phyloP scores from a whole-genome alignment of 306 rosid genomes.

The Trichosanthes truncata region DNA sequence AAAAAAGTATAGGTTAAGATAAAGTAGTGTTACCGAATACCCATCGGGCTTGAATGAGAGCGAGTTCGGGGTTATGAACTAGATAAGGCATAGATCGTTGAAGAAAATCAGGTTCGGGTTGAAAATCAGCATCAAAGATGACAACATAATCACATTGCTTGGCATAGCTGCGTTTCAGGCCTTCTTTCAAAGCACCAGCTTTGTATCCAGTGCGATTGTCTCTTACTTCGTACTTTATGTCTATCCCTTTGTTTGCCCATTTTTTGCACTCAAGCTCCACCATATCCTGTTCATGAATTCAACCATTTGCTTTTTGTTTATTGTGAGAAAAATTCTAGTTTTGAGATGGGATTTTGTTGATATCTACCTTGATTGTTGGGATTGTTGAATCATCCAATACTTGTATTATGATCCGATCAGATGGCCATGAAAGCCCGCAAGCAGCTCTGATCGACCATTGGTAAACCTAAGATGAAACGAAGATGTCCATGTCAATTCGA shows the following conservation, averaged over 20 bases:
- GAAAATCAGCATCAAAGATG: conserved; percentile 87
- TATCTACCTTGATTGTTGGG: conserved; percentile 55
- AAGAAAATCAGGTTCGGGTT: conserved; percentile 67
- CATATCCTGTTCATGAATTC: conserved; percentile 34
- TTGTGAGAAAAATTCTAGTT: neutral
- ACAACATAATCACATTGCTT: conserved; percentile 63
- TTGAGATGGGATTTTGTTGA: neutral
- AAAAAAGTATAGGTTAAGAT: neutral
- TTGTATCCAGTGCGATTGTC: conserved; percentile 79
- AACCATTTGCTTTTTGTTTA: neutral
- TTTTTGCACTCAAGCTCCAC: conserved; percentile 68
- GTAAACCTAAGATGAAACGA: conserved; percentile 40
- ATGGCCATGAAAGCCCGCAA: conserved; percentile 86
- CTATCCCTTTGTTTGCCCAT: conserved; percentile 75
- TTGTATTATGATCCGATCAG: conserved; percentile 75
- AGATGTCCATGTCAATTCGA: neutral
- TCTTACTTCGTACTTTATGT: conserved; percentile 70
- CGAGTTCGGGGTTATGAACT: conserved; percentile 49
- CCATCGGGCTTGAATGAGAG: conserved; percentile 81
- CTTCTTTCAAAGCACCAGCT: conserved; percentile 83
- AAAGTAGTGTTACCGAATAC: conserved; percentile 46
- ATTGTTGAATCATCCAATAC: conserved; percentile 86
- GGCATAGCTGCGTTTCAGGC: conserved; percentile 64
- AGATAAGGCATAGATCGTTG: conserved; percentile 73
- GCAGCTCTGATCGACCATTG: conserved; percentile 80